Evolutionary conservation across 2,329 filamentous ascomycete genomes (phyloP).

Genomic region (Fusarium algeriense): DNA sequence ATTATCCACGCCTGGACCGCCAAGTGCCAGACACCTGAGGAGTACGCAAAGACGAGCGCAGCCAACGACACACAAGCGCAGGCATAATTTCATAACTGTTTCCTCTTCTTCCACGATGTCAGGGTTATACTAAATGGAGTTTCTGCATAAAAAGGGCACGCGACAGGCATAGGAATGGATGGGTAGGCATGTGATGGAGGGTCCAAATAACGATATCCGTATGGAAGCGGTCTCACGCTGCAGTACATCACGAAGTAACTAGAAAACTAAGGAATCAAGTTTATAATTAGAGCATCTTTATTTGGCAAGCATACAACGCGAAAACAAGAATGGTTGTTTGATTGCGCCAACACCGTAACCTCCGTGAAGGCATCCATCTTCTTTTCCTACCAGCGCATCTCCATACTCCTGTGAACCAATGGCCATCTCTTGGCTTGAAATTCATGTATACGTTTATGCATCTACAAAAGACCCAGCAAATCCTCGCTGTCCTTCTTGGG

Average conservation of each 20-base stretch:
- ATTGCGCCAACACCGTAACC: constrained; percentile 39
- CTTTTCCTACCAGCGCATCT: constrained; percentile 34
- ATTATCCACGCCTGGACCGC: constrained; percentile 95
- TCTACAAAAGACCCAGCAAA: constrained; percentile 61
- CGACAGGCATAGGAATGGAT: constrained; percentile 1
- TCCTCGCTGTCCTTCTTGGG: constrained; percentile 72
- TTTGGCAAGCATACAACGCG: constrained; percentile 40
- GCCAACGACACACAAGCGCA: constrained; percentile 29
- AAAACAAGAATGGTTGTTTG: constrained; percentile 33
- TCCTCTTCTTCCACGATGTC: not conserved
- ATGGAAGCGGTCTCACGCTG: constrained; percentile 17
- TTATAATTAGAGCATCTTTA: constrained; percentile 42
- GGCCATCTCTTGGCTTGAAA: constrained; percentile 21
- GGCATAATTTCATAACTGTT: not conserved
- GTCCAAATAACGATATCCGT: constrained; percentile 25
- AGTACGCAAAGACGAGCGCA: constrained; percentile 72
- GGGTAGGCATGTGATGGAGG: not conserved
- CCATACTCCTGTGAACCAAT: constrained; percentile 34
- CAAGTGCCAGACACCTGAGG: constrained; percentile 91
- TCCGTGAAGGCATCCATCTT: constrained; percentile 35
- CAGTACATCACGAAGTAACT: constrained; percentile 33
- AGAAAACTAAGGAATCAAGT: constrained; percentile 17
- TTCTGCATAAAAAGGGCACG: constrained; percentile 18
- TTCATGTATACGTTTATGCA: constrained; percentile 16
- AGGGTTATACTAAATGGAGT: constrained; percentile 1